These are phyloP conservation scores for Epichloe sibirici DNA, from an alignment of 2,329 filamentous ascomycete species.

Conservation along the genomic window DNA sequence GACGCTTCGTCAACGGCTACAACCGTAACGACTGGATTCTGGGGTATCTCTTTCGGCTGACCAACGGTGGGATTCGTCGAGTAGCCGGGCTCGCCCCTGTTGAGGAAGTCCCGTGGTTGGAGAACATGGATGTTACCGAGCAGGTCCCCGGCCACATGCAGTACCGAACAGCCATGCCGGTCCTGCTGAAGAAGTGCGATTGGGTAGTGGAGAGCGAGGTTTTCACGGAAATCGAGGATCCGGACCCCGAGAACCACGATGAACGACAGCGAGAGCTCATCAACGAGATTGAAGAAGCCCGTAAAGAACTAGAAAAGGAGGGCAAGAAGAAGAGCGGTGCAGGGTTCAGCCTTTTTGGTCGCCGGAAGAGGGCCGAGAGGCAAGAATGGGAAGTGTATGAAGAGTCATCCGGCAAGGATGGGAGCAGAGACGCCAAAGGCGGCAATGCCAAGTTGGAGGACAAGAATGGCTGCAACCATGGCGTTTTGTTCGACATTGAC, in stretches of 20 bases:
- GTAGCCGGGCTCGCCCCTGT: constrained; percentile 75
- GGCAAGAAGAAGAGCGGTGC: constrained; percentile 49
- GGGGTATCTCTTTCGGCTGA: constrained; percentile 89
- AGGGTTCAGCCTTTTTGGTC: constrained; percentile 65
- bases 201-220: constrained; percentile 90
- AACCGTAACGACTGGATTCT: constrained; percentile 95
- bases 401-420: constrained; percentile 39
- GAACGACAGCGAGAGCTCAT: constrained; percentile 85
- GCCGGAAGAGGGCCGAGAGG: constrained; percentile 69
- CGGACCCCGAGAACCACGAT: constrained; percentile 85
- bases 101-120: constrained; percentile 63
- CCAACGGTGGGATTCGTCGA: constrained; percentile 78
- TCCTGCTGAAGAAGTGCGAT: constrained; percentile 72
- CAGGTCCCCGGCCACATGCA: constrained; percentile 90
- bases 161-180: constrained; percentile 86
- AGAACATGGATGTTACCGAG: constrained; percentile 82
- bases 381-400: constrained; percentile 94
- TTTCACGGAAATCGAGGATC: constrained; percentile 93
- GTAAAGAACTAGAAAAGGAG: constrained; percentile 73
- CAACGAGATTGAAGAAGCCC: constrained; percentile 89
- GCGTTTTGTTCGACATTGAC: constrained; percentile 87
- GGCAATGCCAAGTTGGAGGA: constrained; percentile 26
- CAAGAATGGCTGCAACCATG: constrained; percentile 37
- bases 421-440: constrained; percentile 8
- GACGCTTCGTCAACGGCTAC: constrained; percentile 92